phyloP scores from a whole-genome alignment of 768 basidiomycete genomes.

The Pulveroboletus ravenelii region DNA sequence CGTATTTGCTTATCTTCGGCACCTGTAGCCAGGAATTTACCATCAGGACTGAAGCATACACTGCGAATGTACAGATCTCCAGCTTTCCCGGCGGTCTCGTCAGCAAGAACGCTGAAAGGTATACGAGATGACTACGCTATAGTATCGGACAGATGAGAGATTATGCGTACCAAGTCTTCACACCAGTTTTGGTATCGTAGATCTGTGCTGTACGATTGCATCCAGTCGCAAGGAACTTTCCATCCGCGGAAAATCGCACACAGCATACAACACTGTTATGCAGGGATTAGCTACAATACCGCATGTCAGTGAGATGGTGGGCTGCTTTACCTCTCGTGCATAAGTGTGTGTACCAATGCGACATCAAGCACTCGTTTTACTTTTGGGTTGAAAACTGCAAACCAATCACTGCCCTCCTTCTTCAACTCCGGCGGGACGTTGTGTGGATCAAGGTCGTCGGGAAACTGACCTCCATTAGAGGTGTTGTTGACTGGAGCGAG shows the following conservation, averaged over 20 bases:
- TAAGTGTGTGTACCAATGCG: constrained; percentile 75
- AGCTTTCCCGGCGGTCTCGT: constrained; percentile 65
- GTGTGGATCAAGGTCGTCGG: constrained; percentile 31
- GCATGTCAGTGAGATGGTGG: background rate
- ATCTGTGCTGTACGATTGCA: constrained; percentile 96
- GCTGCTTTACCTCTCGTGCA: constrained; percentile 73
- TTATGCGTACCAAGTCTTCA: constrained; percentile 68
- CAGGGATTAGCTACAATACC: constrained; percentile 6
- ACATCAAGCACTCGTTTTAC: constrained; percentile 78
- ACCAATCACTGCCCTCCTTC: constrained; percentile 83
- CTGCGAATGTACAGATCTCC: constrained; percentile 89
- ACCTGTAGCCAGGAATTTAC: constrained; percentile 67
- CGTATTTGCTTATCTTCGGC: constrained; percentile 93
- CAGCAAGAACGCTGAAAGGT: constrained; percentile 59
- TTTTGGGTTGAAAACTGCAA: constrained; percentile 80
- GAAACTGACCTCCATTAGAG: constrained; percentile 31
- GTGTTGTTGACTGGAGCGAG: constrained; percentile 24
- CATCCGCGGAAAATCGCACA: constrained; percentile 91
- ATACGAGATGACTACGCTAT: constrained; percentile 8
- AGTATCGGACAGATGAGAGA: background rate
- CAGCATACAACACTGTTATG: constrained; percentile 72
- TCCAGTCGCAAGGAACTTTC: constrained; percentile 88
- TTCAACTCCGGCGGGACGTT: constrained; percentile 32
- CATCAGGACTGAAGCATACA: constrained; percentile 74
- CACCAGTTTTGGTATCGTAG: constrained; percentile 85